Base-by-base conservation (phyloP, 805 yeast genomes). In the Zygotorulaspora sp. region DNA sequence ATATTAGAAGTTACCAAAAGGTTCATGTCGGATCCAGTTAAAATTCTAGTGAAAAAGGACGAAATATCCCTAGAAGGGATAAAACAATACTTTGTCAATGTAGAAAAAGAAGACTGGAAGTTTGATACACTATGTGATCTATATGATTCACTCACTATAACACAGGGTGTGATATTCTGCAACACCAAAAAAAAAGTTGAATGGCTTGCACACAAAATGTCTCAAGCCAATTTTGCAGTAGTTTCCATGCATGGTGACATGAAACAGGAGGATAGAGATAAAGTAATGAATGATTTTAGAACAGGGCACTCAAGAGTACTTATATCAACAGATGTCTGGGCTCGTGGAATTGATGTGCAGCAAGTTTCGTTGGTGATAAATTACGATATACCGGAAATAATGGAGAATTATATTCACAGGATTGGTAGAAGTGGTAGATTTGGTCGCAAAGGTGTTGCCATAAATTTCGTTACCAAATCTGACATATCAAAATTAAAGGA, bases 391-490 rank as follows among this genome's bases (percentile, higher is more conserved):
- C 97, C 97, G 30, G 73, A 78, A 51, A 83, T 82, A 71, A 79
- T 83, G 65, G 96, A 89, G 67, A 89, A 86, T 72, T 90, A 92
- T 66, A 83, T 90, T 58, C 98, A 90, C 71, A 78, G 98, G 71
- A 94, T 90, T 58, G 98, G 98, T 66, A 80, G 98, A 71, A 86
- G 95, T 54, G 98, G 98, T 59, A 81, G 98, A 67, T 90, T 90
- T 73, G 98, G 98, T 63, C 79, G 98, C 67, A 90, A 89, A 71
- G 98, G 98, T 73, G 90, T 86, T 47, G 97, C 97, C 45, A 84
- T 90, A 63, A 92, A 89, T 73, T 84, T 90, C 59, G 81, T 89
- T 54, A 89, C 97, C 35, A 74, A 72, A 47, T 80, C 79, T 39
- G 97, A 90, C 62, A 73, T 74, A 48, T 72, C 75, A 49, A 74